Evolutionary conservation across 2,329 filamentous ascomycete genomes (phyloP).

Genomic region (Colletotrichum paranaense): DNA sequence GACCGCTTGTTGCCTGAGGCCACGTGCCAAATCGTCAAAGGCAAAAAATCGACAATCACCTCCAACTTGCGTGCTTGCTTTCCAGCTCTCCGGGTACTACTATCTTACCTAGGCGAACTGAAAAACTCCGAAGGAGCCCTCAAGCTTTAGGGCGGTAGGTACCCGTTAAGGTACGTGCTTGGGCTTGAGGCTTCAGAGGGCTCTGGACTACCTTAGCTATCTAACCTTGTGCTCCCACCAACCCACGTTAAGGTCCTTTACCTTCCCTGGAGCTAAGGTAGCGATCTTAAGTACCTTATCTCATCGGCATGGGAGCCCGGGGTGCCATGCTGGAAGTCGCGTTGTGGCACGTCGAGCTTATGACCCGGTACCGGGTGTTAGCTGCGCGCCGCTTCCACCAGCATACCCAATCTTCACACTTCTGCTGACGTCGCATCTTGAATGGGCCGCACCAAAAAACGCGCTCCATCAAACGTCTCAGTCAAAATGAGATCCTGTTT

Average conservation of each 20-base stretch:
- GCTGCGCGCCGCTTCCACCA: background rate
- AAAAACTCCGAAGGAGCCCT: too few relatives aligned
- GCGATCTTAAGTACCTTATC: background rate
- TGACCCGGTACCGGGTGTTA: background rate
- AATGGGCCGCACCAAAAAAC: background rate
- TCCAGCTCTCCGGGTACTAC: background rate
- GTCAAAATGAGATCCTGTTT: background rate
- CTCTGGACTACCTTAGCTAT: background rate
- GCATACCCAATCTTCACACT: background rate
- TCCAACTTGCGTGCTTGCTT: background rate
- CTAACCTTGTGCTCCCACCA: too few relatives aligned
- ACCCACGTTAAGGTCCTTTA: background rate
- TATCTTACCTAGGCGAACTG: too few relatives aligned
- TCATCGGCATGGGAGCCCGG: background rate
- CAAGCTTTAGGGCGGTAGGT: too few relatives aligned
- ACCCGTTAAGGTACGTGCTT: background rate
- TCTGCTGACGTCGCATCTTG: background rate
- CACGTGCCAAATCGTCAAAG: background rate
- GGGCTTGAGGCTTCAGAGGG: background rate
- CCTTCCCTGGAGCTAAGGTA: background rate
- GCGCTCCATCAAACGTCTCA: background rate
- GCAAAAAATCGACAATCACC: background rate
- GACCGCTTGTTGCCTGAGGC: slow-evolving; percentile 35
- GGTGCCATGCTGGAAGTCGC: background rate
- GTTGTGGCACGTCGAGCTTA: background rate